Base-by-base conservation (phyloP, 768 basidiomycete species). In the Pleurotus sapidus region DNA sequence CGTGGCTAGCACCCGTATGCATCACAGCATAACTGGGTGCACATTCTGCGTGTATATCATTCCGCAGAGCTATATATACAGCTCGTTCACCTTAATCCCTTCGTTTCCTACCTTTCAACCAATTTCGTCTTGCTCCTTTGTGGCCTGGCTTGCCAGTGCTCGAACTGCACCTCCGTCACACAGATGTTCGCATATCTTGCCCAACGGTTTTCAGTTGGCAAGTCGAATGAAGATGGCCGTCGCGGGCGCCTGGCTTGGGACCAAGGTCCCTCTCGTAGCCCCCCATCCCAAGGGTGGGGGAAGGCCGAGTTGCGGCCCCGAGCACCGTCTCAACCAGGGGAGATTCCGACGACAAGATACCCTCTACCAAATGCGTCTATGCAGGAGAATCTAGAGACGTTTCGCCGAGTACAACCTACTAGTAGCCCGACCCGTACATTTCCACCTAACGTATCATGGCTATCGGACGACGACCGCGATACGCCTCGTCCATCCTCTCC, bases 391-490 rank as follows among this genome's bases (percentile, higher is more conserved):
- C 8, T 30, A 30, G 30, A 9, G 30, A 9, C 7, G 30, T 30
- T 30, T 30, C 30, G 30, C 30, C 30, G 30, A 30, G 30, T 30
- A n/a, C 42, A 43, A 43, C 15, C 42, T 43, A 23, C n/a, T 3
- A 14, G n/a, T 23, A 72, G 60, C 50, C 68, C 63, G 60, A 71
- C 59, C 68, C 74, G 56, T 63, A 64, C 56, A 50, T 64, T 60
- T 1, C 75, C 75, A n/a, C 70, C 75, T 1, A 69, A 71, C 38
- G 72, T 78, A 47, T 73, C 72, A 9, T 78, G 77, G 77, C 57
- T 75, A 48, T 39, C 24, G 17, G 39, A 25, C 23, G 18, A 25
- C 38, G 15, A 24, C 18, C 17, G 25, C n/a, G 37, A 18, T 11
- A 25, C 51, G 8, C 18, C 51, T 11, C 18, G 39, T 3, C n/a